phyloP scores from a whole-genome alignment of 345 rosid genomes.

The Raphanus sativus region DNA sequence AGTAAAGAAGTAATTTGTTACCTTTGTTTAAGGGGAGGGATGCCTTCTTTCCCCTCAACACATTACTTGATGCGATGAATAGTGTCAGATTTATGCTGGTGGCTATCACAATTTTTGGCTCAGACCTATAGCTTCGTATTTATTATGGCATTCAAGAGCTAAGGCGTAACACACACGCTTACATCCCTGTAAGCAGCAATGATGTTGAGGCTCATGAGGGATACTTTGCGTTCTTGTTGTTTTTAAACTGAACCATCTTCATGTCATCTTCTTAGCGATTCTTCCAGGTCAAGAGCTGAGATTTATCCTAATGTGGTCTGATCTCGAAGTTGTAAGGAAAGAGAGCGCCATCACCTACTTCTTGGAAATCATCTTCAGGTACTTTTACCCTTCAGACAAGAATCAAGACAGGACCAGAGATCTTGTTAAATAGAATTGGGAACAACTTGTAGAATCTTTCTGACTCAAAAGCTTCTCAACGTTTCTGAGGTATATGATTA shows the following conservation, averaged over 20 bases:
- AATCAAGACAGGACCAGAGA: too few species aligned
- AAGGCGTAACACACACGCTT: neutral
- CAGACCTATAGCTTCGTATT: neutral
- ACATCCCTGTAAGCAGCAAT: neutral
- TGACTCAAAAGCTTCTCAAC: neutral
- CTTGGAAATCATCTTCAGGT: too few species aligned
- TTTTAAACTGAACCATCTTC: neutral
- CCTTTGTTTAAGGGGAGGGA: neutral
- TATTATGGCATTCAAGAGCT: neutral
- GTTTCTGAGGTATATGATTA: neutral
- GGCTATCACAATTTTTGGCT: neutral
- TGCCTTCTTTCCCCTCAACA: neutral
- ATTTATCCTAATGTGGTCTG: neutral
- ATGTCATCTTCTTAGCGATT: too few species aligned
- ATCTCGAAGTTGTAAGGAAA: neutral
- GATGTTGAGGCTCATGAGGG: too few species aligned
- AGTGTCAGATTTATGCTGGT: neutral
- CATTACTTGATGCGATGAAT: neutral
- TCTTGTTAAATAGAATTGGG: too few species aligned
- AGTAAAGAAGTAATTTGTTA: neutral
- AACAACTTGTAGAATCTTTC: neutral
- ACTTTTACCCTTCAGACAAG: too few species aligned
- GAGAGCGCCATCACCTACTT: neutral
- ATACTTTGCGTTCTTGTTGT: neutral
- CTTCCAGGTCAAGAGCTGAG: neutral